phyloP scores from a whole-genome alignment of 2,329 filamentous ascomycete genomes.

The Claviceps monticola region DNA sequence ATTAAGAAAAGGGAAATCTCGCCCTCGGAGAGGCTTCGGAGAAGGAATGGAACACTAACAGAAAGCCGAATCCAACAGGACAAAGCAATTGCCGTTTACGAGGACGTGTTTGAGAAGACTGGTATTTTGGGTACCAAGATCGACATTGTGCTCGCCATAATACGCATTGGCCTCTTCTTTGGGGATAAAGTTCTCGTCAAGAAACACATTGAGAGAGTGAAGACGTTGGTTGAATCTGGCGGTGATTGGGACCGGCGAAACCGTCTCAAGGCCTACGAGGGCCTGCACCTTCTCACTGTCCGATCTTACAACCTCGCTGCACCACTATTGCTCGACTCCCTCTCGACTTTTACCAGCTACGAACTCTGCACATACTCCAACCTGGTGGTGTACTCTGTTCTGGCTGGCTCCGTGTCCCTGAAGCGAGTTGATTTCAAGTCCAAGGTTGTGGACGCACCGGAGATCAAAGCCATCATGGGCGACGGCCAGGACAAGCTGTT shows the following conservation, averaged over 20 bases:
- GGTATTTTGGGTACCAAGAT: conserved; percentile 94
- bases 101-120: conserved; percentile 93
- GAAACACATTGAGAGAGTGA: conserved; percentile 84
- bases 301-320: conserved; percentile 83
- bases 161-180: conserved; percentile 91
- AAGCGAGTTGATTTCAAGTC: conserved; percentile 98
- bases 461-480: conserved; percentile 94
- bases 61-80: conserved; percentile 43
- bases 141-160: conserved; percentile 89
- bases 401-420: conserved; percentile 84
- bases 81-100: conserved; percentile 83
- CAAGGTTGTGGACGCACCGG: conserved; percentile 94
- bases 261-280: conserved; percentile 96
- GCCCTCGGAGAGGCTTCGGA: background rate
- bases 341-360: conserved; percentile 97
- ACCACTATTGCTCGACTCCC: conserved; percentile 84
- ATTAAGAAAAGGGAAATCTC: background rate
- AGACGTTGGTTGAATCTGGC: conserved; percentile 79
- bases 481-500: conserved; percentile 78
- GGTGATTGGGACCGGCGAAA: conserved; percentile 98
- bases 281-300: conserved; percentile 80
- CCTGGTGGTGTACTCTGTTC: conserved; percentile 87
- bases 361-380: conserved; percentile 95
- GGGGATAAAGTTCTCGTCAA: conserved; percentile 85
- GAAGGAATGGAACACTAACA: background rate